Conservation (phyloP, 2,329 filamentous ascomycete species). For the Intubia oerlemansii region DNA sequence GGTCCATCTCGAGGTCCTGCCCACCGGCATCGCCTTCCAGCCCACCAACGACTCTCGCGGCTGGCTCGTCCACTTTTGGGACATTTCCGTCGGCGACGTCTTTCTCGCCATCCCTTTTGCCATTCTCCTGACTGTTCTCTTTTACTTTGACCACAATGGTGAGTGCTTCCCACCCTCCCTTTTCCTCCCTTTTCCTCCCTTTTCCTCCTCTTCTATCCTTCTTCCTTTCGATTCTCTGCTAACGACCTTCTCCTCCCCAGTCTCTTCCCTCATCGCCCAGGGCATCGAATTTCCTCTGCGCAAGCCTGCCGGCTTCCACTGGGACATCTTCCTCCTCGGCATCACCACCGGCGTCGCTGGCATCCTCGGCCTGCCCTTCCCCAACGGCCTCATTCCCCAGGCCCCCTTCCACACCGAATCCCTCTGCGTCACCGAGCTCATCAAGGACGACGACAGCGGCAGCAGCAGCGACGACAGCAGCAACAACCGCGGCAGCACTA, state of each 20-base stretch:
- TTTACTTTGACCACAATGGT: slow-evolving; percentile 84
- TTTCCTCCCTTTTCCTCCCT: slow-evolving; percentile 21
- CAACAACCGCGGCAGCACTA: not conserved
- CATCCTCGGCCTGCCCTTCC: slow-evolving; percentile 57
- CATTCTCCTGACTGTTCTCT: slow-evolving; percentile 59
- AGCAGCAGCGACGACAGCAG: too few relatives aligned
- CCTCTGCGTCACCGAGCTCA: slow-evolving; percentile 45
- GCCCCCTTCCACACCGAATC: slow-evolving; percentile 66
- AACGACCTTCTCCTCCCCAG: slow-evolving; percentile 18
- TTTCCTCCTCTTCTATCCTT: slow-evolving; percentile 1
- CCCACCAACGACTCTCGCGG: slow-evolving; percentile 46
- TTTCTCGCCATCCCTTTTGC: slow-evolving; percentile 81
- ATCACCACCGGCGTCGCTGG: slow-evolving; percentile 57
- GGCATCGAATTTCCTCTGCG: slow-evolving; percentile 63
- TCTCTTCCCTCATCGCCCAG: slow-evolving; percentile 64
- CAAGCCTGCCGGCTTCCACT: slow-evolving; percentile 70
- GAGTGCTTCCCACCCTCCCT: too few relatives aligned
- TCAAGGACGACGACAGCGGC: slow-evolving; percentile 27
- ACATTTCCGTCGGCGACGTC: slow-evolving; percentile 48
- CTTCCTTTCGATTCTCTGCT: not conserved
- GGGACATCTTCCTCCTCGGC: slow-evolving; percentile 66
- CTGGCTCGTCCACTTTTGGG: slow-evolving; percentile 72
- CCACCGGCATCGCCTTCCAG: slow-evolving; percentile 56
- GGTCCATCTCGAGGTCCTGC: slow-evolving; percentile 48
- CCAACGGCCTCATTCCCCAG: slow-evolving; percentile 67